Evolutionary conservation across 805 yeast genomes (phyloP).

Genomic region (Candida pseudoglaebosa): DNA sequence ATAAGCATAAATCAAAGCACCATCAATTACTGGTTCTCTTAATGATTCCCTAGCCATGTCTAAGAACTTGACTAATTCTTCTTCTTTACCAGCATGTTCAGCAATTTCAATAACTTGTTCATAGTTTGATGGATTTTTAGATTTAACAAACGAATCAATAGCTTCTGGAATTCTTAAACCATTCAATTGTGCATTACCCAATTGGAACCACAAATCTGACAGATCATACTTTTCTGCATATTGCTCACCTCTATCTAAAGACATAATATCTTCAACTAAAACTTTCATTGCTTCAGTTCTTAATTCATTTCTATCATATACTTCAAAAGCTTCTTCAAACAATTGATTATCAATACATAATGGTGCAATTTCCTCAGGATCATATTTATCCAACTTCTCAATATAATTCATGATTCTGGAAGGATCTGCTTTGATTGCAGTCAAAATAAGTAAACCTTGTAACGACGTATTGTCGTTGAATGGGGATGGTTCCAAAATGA

Average conservation of each 20-base stretch:
- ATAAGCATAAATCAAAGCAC: slow-evolving; percentile 82
- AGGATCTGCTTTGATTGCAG: slow-evolving; percentile 94
- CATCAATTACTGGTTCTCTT: slow-evolving; percentile 91
- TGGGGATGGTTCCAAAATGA: slow-evolving; percentile 94
- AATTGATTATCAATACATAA: slow-evolving; percentile 85
- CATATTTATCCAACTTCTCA: slow-evolving; percentile 86
- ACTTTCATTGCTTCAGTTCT: slow-evolving; percentile 81
- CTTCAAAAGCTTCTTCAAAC: slow-evolving; percentile 90
- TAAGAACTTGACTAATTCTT: slow-evolving; percentile 82
- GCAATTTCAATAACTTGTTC: slow-evolving; percentile 90
- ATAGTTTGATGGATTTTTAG: slow-evolving; percentile 86
- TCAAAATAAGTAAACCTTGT: slow-evolving; percentile 87
- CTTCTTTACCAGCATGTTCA: slow-evolving; percentile 94
- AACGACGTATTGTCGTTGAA: slow-evolving; percentile 92
- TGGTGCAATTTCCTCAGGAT: slow-evolving; percentile 91
- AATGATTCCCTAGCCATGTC: slow-evolving; percentile 87
- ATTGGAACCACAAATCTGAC: slow-evolving; percentile 88
- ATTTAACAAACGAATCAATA: slow-evolving; percentile 84
- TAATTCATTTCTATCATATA: slow-evolving; percentile 80
- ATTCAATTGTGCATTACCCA: slow-evolving; percentile 93
- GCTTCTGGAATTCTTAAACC: slow-evolving; percentile 92
- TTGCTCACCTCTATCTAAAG: slow-evolving; percentile 89
- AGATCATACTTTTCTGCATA: slow-evolving; percentile 87
- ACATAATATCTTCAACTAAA: slow-evolving; percentile 86
- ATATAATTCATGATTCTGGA: slow-evolving; percentile 78